phyloP scores from a whole-genome alignment of 2,329 filamentous ascomycete genomes.

The Fusarium algeriense region DNA sequence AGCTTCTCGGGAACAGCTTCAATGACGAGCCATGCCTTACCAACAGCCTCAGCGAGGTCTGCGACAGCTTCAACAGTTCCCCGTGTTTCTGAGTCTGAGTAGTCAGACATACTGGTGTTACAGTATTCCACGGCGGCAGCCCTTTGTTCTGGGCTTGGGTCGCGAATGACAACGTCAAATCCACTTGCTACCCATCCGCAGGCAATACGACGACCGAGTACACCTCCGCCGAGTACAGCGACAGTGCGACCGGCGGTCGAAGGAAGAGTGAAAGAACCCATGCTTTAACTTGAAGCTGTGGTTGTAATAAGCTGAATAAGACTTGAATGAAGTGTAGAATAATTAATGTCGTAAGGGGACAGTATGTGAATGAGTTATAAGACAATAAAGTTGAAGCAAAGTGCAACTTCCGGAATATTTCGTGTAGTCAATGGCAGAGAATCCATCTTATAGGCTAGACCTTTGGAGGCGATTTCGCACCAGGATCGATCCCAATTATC shows the following conservation, averaged over 20 bases:
- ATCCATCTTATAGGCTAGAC: not conserved
- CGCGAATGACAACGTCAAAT: conserved; percentile 12
- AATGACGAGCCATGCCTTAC: conserved; percentile 12
- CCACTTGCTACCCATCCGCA: conserved; percentile 23
- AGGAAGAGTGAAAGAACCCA: conserved; percentile 7
- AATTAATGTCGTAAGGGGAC: no score
- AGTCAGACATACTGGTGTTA: not conserved
- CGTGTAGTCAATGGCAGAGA: not conserved
- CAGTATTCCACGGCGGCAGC: conserved; percentile 8
- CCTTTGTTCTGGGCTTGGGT: conserved; percentile 15
- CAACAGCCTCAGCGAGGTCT: not conserved
- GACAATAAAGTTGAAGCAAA: not conserved
- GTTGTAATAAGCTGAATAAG: no score
- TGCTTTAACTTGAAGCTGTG: accelerated
- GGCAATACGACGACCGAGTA: conserved; percentile 7
- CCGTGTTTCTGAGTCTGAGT: not conserved
- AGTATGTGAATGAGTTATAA: not conserved
- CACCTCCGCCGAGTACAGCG: conserved; percentile 6
- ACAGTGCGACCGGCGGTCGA: not conserved
- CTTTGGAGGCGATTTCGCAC: not conserved
- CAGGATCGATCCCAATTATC: not conserved
- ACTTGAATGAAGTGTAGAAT: accelerated
- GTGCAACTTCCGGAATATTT: accelerated
- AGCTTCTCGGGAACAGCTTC: conserved; percentile 19
- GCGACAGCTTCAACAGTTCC: not conserved